These are phyloP conservation scores for Picochlorum sp. DNA, from an alignment of 139 green algal genomes.

Conservation along the genomic window DNA sequence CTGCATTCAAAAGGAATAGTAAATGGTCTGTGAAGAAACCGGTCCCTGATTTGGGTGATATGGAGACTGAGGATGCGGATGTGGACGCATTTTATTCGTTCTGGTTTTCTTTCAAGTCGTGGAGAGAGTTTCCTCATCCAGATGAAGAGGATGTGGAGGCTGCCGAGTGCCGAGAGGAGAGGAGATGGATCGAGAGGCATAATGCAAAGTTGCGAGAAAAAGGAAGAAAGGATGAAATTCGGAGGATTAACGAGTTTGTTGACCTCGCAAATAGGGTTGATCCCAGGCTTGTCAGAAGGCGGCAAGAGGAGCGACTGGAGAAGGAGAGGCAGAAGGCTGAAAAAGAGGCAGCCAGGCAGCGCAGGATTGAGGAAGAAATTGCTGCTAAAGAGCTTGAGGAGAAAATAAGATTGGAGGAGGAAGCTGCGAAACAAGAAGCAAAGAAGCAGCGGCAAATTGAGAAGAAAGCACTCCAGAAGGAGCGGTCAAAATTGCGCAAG, in stretches of 20 bases:
- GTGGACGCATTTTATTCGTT: conserved; percentile 94
- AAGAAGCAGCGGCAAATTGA: conserved; percentile 66
- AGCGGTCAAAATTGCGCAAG: conserved; percentile 59
- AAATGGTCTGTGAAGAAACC: conserved; percentile 62
- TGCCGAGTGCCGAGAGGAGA: conserved; percentile 53
- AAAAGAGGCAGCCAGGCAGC: conserved; percentile 30
- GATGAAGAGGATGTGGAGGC: conserved; percentile 91
- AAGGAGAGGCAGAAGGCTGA: conserved; percentile 32
- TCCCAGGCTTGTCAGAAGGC: conserved; percentile 59
- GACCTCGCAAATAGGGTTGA: conserved; percentile 73
- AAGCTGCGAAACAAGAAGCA: conserved; percentile 30
- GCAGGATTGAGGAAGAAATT: conserved; percentile 38
- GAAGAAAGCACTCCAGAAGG: conserved; percentile 77
- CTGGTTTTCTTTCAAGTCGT: conserved; percentile 86
- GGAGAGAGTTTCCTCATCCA: conserved; percentile 91
- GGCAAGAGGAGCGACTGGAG: conserved; percentile 63
- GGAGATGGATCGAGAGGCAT: conserved; percentile 83
- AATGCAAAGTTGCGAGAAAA: conserved; percentile 90
- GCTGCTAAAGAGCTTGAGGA: conserved; percentile 23
- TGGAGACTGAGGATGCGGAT: conserved; percentile 26
- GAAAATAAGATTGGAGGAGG: conserved; percentile 31
- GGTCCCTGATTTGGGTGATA: conserved; percentile 71
- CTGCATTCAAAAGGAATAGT: conserved; percentile 83
- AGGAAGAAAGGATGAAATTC: conserved; percentile 88
- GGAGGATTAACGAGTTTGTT: conserved; percentile 81